phyloP scores from a whole-genome alignment of 78 protist species.

The Carpediemonas membranifera region DNA sequence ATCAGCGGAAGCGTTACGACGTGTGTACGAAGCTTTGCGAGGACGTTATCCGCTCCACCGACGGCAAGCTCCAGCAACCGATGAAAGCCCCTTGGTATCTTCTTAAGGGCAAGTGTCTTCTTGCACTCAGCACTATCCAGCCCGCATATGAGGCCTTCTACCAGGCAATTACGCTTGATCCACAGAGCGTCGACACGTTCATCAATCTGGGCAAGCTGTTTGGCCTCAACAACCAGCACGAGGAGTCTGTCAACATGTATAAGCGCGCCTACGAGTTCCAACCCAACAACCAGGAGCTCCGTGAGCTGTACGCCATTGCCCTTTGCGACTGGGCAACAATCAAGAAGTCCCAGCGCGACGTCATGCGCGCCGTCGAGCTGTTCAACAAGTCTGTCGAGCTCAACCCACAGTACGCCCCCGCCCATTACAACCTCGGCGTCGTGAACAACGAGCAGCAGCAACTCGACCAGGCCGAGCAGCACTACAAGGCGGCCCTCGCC shows the following conservation, averaged over 20 bases:
- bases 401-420: constrained; percentile 28
- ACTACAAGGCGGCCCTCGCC: constrained; percentile 27
- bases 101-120: too few relatives aligned
- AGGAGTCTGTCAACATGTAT: constrained; percentile 20
- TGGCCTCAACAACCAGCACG: too few relatives aligned
- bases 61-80: too few relatives aligned
- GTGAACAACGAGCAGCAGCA: constrained; percentile 16
- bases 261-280: constrained; percentile 16
- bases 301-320: constrained; percentile 27
- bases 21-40: too few relatives aligned
- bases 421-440: constrained; percentile 40
- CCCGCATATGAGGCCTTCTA: too few relatives aligned
- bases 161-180: too few relatives aligned
- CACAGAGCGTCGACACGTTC: too few relatives aligned
- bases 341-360: constrained; percentile 13
- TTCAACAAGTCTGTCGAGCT: constrained; percentile 35
- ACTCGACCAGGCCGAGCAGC: constrained; percentile 30
- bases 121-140: too few relatives aligned
- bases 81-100: too few relatives aligned
- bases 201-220: too few relatives aligned
- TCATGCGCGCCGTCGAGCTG: constrained; percentile 3
- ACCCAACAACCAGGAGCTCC: constrained; percentile 29
- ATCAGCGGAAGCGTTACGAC: too few relatives aligned
- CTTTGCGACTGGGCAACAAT: constrained; percentile 46
- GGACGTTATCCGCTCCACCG: too few relatives aligned